These are phyloP conservation scores for Candida ulmi DNA, from an alignment of 805 yeast species.

Conservation along the genomic window DNA sequence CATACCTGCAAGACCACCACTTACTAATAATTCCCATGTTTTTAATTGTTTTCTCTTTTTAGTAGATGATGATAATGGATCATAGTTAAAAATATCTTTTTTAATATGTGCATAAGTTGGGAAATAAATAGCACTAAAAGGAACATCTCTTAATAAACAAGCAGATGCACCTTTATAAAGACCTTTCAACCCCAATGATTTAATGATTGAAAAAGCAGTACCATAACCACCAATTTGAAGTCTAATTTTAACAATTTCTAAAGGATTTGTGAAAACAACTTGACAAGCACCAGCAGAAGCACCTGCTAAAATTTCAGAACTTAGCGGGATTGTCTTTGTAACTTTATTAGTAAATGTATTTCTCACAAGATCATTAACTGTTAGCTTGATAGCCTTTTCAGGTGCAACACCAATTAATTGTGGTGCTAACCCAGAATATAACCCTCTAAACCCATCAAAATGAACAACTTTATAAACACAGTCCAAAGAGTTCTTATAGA, in stretches of 20 bases:
- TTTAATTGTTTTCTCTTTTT: slow-evolving; percentile 55
- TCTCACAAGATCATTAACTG: slow-evolving; percentile 87
- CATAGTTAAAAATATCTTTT: slow-evolving; percentile 73
- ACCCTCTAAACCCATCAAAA: slow-evolving; percentile 77
- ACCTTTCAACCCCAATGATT: slow-evolving; percentile 76
- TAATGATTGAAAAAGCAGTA: slow-evolving; percentile 67
- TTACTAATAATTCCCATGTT: slow-evolving; percentile 75
- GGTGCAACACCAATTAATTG: slow-evolving; percentile 98
- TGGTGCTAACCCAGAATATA: slow-evolving; percentile 90
- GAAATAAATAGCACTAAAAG: slow-evolving; percentile 94
- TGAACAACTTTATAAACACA: slow-evolving; percentile 75
- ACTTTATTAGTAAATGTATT: slow-evolving; percentile 54
- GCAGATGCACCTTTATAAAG: slow-evolving; percentile 89
- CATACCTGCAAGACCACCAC: slow-evolving; percentile 96
- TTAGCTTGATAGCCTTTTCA: slow-evolving; percentile 93
- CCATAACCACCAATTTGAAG: slow-evolving; percentile 86
- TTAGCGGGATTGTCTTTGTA: slow-evolving; percentile 42
- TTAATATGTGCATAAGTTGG: slow-evolving; percentile 95
- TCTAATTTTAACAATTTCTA: slow-evolving; percentile 92
- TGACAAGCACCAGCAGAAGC: slow-evolving; percentile 96
- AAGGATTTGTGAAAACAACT: slow-evolving; percentile 91
- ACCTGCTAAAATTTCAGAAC: slow-evolving; percentile 81
- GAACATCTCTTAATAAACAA: slow-evolving; percentile 90
- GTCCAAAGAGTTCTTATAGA: slow-evolving; percentile 77
- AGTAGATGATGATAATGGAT: slow-evolving; percentile 41